A percentile compares a stretch with the other conserved stretches of the same genome.
These are phyloP conservation scores for Cercospora nicotianae DNA, from an alignment of 2,329 filamentous ascomycete genomes.

Conservation along the genomic window DNA sequence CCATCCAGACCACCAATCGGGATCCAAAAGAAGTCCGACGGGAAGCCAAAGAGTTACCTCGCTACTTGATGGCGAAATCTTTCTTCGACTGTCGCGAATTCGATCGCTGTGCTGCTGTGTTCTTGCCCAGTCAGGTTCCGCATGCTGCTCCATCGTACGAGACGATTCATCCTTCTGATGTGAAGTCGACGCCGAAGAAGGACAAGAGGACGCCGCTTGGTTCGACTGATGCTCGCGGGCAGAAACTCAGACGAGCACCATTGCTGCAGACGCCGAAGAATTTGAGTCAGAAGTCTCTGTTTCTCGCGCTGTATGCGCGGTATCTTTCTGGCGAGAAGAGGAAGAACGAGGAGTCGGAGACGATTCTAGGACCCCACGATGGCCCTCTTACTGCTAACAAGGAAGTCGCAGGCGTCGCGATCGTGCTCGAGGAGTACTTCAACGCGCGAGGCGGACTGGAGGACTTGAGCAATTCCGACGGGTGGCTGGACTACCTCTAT, in stretches of 20 bases:
- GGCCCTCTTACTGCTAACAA: conserved; percentile 81
- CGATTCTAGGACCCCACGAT: conserved; percentile 92
- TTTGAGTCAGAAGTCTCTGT: conserved; percentile 87
- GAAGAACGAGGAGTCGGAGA: conserved; percentile 94
- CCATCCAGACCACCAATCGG: conserved; percentile 55
- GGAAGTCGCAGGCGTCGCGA: conserved; percentile 73
- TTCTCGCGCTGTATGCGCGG: conserved; percentile 88
- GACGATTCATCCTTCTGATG: conserved; percentile 48
- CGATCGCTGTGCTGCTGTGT: conserved; percentile 85
- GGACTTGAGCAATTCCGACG: conserved; percentile 55
- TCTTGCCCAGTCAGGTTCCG: conserved; percentile 65
- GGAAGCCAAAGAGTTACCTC: conserved; percentile 76
- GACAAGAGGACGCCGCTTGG: neutral
- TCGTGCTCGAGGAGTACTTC: conserved; percentile 80
- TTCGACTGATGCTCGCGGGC: neutral
- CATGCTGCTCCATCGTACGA: conserved; percentile 42
- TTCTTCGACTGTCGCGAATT: conserved; percentile 95
- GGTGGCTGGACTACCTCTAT: conserved; percentile 94
- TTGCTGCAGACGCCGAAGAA: conserved; percentile 32
- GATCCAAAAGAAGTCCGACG: conserved; percentile 73
- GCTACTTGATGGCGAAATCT: conserved; percentile 86
- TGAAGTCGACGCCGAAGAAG: conserved; percentile 41
- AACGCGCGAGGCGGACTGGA: conserved; percentile 54
- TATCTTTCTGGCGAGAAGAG: conserved; percentile 92
- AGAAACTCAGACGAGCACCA: conserved; percentile 31